phyloP scores from a whole-genome alignment of 2,329 filamentous ascomycete genomes.

The Colletotrichum trifolii region DNA sequence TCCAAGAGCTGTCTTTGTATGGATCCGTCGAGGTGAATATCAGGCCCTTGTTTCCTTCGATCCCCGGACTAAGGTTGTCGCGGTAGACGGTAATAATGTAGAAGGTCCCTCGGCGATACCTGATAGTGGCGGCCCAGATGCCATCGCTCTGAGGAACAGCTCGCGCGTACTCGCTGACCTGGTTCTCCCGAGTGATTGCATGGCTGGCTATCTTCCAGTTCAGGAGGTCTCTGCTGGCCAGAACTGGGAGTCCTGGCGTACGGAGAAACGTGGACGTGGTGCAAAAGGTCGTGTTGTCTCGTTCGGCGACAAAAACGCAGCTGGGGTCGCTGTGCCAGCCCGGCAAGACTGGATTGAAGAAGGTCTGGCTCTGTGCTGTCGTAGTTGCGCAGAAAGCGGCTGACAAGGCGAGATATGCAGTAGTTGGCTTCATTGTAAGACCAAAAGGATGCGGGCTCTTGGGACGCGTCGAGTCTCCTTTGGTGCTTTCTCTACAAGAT shows the following conservation, averaged over 20 bases:
- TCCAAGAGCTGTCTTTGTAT: slow-evolving; percentile 39
- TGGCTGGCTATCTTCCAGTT: slow-evolving; percentile 59
- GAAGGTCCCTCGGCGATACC: slow-evolving; percentile 54
- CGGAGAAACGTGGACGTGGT: slow-evolving; percentile 62
- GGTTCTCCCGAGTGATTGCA: slow-evolving; percentile 49
- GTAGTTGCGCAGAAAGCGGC: background rate
- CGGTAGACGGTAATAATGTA: slow-evolving; percentile 45
- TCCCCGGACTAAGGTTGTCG: background rate
- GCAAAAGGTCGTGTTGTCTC: slow-evolving; percentile 58
- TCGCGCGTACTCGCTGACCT: slow-evolving; percentile 46
- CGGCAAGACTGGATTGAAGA: slow-evolving; percentile 58
- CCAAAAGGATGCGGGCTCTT: too few relatives aligned
- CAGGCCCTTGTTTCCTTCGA: slow-evolving; percentile 8
- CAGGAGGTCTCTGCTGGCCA: slow-evolving; percentile 61
- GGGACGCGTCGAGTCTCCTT: too few relatives aligned
- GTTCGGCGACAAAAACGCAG: slow-evolving; percentile 49
- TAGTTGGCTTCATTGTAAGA: too few relatives aligned
- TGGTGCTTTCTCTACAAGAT: too few relatives aligned
- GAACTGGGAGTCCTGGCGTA: slow-evolving; percentile 63
- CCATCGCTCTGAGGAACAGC: slow-evolving; percentile 41
- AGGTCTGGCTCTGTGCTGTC: background rate
- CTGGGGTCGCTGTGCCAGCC: slow-evolving; percentile 62
- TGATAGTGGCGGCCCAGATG: slow-evolving; percentile 59
- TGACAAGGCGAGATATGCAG: too few relatives aligned
- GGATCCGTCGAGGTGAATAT: slow-evolving; percentile 35